A percentile compares a stretch with the other conserved stretches of the same genome.
Evolutionary conservation across 2,329 filamentous ascomycete species (phyloP).

Genomic region (Talaromyces sp.): DNA sequence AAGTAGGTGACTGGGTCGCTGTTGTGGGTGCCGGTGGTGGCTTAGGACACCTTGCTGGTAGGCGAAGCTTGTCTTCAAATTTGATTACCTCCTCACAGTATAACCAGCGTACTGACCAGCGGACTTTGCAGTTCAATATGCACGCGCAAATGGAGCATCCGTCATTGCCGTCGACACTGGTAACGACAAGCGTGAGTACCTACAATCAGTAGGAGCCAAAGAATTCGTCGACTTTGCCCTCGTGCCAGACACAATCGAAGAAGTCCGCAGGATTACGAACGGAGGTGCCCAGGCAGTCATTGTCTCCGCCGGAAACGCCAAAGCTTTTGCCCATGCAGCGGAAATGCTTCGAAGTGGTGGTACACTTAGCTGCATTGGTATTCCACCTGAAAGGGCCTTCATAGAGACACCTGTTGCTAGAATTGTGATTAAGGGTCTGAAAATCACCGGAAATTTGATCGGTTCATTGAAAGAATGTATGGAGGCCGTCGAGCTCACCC

Average conservation of each 20-base stretch:
- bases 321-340: conserved; percentile 39
- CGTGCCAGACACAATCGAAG: conserved; percentile 29
- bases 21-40: conserved; percentile 46
- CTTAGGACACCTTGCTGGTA: conserved; percentile 43
- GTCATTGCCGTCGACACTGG: conserved; percentile 43
- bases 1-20: conserved; percentile 38
- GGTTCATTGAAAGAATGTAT: conserved; percentile 44
- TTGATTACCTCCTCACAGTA: background rate
- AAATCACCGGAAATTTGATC: conserved; percentile 41
- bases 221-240: conserved; percentile 39
- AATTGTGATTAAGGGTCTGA: conserved; percentile 44
- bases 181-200: conserved; percentile 34
- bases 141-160: conserved; percentile 36
- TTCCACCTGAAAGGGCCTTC: conserved; percentile 35
- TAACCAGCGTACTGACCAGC: background rate
- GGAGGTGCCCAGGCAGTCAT: conserved; percentile 40
- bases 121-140: conserved; percentile 40
- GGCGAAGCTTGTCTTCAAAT: background rate
- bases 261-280: conserved; percentile 34
- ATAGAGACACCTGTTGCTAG: conserved; percentile 40
- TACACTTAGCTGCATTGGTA: conserved; percentile 42
- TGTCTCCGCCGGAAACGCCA: conserved; percentile 39
- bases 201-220: conserved; percentile 36
- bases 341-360: conserved; percentile 44
- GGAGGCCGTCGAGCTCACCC: conserved; percentile 43